Base-by-base conservation (phyloP, 1,139 yeast genomes). In the Geotrichum citri-aurantii region DNA sequence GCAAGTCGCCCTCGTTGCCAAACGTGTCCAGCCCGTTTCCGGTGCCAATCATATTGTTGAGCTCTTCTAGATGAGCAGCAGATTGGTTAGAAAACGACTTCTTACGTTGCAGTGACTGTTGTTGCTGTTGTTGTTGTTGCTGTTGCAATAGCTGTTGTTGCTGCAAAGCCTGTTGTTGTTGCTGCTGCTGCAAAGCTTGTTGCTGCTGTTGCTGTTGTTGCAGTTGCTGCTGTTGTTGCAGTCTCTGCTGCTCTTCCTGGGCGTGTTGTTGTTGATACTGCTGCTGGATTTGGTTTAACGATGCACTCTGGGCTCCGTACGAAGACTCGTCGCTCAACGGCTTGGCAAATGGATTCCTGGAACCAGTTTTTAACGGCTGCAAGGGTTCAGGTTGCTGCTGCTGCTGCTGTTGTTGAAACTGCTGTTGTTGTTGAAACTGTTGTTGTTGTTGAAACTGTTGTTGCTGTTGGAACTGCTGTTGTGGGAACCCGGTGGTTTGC, bases 11-110 rank as follows among this genome's bases (percentile, higher is more conserved):
- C 5, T 90, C 86, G 72, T 93, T 93, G 73, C 99, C 99, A 73
- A 89, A 93, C 0, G 98, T 92, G 73, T 93, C 99, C 59, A 91
- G 78, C 26, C 97, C 98, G 0, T 96, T 88, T 46, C 97, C 97
- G 58, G 85, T 83, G 12, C 95, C 88, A 65, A 92, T 79, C 60
- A 92, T 77, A 61, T 81, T 81, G 73, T 92, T 91, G 68, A 92
- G 80, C 65, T 88, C 93, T 21, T 91, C 75, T 78, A 81, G 74
- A 73, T 83, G 79, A 49, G 68, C 73, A 63, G 66, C 59, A 64
- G 70, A 56, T 37, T 37, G 44, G 44, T 37, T 37, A n/a, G 44
- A 37, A 12, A 37, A 37, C 1, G 44, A 37, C 21, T 37, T 37
- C 21, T 37, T 37, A 37, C 44, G 44, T 37, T 37, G 44, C 7